Conservation (phyloP, 768 basidiomycete genomes). For the Boletus fagicola region DNA sequence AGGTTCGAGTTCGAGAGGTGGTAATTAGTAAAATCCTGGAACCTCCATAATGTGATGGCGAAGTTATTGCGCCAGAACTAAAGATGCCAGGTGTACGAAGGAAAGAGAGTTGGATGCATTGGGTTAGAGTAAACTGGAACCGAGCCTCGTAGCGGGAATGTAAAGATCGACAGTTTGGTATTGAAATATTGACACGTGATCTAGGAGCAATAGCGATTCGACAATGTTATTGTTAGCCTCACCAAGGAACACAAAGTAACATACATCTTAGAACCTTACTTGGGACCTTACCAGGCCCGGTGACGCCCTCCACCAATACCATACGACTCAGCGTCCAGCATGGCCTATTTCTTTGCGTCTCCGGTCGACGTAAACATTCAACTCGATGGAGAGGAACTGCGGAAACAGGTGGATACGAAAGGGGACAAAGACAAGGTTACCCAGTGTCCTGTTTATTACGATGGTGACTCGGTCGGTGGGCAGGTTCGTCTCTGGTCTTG, state of each 20-base stretch:
- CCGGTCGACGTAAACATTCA: conserved; percentile 91
- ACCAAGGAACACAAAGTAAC: neutral
- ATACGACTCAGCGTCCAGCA: conserved; percentile 1
- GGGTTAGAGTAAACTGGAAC: neutral
- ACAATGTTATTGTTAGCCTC: neutral
- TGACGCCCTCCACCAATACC: conserved; percentile 5
- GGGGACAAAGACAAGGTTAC: conserved; percentile 82
- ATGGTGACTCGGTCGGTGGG: conserved; percentile 89
- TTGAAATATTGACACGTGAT: conserved; percentile 12
- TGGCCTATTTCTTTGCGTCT: conserved; percentile 88
- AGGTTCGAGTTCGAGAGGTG: conserved; percentile 63
- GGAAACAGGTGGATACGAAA: conserved; percentile 90
- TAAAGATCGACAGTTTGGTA: neutral
- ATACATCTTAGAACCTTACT: neutral
- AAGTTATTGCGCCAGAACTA: neutral
- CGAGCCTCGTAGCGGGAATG: neutral
- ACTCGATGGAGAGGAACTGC: conserved; percentile 79
- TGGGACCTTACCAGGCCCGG: neutral
- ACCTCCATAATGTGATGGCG: neutral
- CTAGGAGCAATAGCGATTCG: neutral
- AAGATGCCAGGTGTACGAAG: neutral
- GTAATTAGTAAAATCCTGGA: conserved; percentile 13
- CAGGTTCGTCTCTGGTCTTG: conserved; percentile 52
- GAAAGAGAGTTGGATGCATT: neutral
- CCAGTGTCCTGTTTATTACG: conserved; percentile 91